Base-by-base conservation (phyloP, 2,329 filamentous ascomycete species). In the Paraconiothyrium brasiliense region DNA sequence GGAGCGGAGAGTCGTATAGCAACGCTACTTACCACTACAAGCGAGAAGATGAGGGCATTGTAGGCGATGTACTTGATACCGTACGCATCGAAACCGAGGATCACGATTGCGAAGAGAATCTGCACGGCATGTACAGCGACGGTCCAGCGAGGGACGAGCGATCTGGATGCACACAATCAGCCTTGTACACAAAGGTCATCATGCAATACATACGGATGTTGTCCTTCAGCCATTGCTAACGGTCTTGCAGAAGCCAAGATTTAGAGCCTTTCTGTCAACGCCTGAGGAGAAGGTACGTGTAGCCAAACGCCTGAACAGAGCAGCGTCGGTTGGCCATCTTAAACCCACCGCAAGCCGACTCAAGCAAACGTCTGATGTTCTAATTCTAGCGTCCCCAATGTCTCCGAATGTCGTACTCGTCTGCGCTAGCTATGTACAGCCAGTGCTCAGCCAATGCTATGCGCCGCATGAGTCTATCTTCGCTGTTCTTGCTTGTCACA, bases 11-110 rank as follows among this genome's bases (percentile, higher is more conserved):
- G n/a, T 44, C n/a, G 22, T 35, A 27, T 16, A 54, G 44, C 41
- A 35, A 7, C 49, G 4, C 7, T 30, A 62, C 64, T 59, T 52
- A 71, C 67, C 50, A 64, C 57, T 5, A 67, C 59, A 39, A 70
- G 58, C 20, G 62, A 64, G 30, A 60, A 67, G 35, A 67, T 54
- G 39, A 67, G 76, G 77, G 65, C 76, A 84, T 84, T 14, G 81
- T 83, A 82, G 1, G 81, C 66, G 3, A 78, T 59, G 48, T 68
- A 76, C 10, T 67, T 63, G 32, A 82, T 73, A 10, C 81, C 79
- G 64, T 84, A 87, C 8, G 80, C 83, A 24, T 77, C 75, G 39
- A 88, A 76, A 14, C 80, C 84, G 1, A 87, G 72, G 32, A 83
- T 74, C 39, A 83, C 62, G 41, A 87, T 57, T 20, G 78, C 78